A percentile compares a stretch with the other conserved stretches of the same genome.
Evolutionary conservation across 306 rosid genomes (phyloP).

Genomic region (Vicia villosa): DNA sequence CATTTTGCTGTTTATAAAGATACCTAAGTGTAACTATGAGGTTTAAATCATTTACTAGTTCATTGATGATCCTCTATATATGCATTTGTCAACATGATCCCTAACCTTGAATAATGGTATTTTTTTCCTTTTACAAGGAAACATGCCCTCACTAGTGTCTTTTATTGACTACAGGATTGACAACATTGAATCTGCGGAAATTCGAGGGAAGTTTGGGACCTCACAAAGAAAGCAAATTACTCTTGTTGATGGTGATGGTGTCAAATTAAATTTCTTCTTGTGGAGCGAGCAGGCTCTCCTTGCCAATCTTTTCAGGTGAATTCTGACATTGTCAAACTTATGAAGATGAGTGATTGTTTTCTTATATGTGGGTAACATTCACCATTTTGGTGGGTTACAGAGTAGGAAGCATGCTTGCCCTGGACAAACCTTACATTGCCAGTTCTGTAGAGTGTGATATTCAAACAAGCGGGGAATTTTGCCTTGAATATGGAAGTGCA

Average conservation of each 20-base stretch:
- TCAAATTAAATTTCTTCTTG: conserved; percentile 59
- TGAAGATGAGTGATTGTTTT: conserved; percentile 8
- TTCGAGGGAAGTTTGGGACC: conserved; percentile 52
- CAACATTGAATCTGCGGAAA: conserved; percentile 66
- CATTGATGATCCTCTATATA: not conserved
- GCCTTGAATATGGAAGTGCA: conserved; percentile 90
- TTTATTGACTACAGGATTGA: conserved; percentile 62
- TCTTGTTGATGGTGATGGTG: conserved; percentile 74
- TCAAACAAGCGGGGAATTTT: conserved; percentile 56
- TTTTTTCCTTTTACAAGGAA: conserved; percentile 5
- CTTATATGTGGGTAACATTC: conserved; percentile 12
- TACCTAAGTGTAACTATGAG: conserved; percentile 8
- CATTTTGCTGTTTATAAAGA: conserved; percentile 17
- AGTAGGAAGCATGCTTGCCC: conserved; percentile 86
- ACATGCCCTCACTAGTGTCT: conserved; percentile 25
- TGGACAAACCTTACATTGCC: conserved; percentile 76
- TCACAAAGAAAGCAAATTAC: conserved; percentile 63
- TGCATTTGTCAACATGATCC: conserved; percentile 21
- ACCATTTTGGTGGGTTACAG: conserved; percentile 45
- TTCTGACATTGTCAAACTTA: conserved; percentile 25
- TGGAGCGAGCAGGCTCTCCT: conserved; percentile 90
- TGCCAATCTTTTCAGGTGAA: conserved; percentile 86
- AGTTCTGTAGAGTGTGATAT: conserved; percentile 49
- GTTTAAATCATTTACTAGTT: conserved; percentile 20
- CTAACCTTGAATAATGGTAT: conserved; percentile 10